Conservation (phyloP, 2,329 filamentous ascomycete species). For the Fusarium continuum region DNA sequence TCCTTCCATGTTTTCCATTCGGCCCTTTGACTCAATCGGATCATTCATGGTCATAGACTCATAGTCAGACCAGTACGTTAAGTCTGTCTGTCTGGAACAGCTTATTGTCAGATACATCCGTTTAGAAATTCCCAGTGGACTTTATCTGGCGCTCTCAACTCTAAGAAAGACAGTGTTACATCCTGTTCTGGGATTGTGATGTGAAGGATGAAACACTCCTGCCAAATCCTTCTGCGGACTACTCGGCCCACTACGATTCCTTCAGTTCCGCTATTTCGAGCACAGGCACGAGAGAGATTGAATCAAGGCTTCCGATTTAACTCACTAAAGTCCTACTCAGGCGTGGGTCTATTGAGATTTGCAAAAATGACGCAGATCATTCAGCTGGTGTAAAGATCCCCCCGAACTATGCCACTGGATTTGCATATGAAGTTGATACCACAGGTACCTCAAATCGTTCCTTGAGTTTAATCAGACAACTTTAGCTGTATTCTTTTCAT, state of each 20-base stretch:
- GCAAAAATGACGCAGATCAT: not conserved
- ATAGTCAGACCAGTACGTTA: too few species aligned
- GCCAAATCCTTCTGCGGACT: not conserved
- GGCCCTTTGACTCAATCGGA: too few species aligned
- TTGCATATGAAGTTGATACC: not conserved
- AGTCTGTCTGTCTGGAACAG: too few species aligned
- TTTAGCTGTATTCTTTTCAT: too few species aligned
- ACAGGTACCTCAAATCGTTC: too few species aligned
- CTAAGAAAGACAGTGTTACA: not conserved
- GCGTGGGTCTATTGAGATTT: too few species aligned
- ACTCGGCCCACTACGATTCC: not conserved
- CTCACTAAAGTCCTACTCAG: not conserved
- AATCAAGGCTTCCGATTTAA: not conserved
- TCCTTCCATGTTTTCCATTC: too few species aligned
- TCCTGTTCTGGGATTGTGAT: not conserved
- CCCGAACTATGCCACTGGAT: not conserved
- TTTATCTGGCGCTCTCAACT: too few species aligned
- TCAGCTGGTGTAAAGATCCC: not conserved
- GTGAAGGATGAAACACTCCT: not conserved
- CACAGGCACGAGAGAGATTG: not conserved
- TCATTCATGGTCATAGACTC: too few species aligned
- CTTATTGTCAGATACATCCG: too few species aligned
- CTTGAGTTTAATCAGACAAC: not conserved
- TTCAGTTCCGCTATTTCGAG: not conserved
- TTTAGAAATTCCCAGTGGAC: too few species aligned